Conservation (phyloP, 176 grass and related monocot genomes). For the Ensete ventricosum region DNA sequence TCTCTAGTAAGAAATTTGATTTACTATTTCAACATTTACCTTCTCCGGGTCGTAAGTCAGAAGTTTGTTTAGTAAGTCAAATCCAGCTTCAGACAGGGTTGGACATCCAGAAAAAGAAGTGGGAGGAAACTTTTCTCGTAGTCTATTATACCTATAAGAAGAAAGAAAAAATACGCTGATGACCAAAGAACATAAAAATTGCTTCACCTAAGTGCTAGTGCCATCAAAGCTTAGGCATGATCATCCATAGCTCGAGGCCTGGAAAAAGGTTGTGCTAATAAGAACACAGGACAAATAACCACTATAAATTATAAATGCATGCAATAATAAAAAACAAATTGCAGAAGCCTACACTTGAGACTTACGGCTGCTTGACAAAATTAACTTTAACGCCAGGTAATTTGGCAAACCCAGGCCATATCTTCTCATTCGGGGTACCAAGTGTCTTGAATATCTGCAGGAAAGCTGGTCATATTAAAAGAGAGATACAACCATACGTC, state of each 20-base stretch:
- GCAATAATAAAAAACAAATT: too few species aligned
- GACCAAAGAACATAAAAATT: neutral
- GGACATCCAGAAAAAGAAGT: constrained; percentile 56
- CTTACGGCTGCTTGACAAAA: constrained; percentile 83
- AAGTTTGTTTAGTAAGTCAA: constrained; percentile 82
- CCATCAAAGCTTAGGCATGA: constrained; percentile 2
- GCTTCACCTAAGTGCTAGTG: neutral
- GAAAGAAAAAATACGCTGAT: neutral
- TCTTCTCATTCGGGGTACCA: constrained; percentile 58
- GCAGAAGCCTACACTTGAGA: neutral
- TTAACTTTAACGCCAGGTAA: constrained; percentile 47
- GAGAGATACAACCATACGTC: neutral
- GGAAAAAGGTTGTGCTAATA: neutral
- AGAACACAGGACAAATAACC: too few species aligned
- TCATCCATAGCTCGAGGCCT: neutral
- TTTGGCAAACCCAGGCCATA: constrained; percentile 73
- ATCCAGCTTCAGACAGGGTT: constrained; percentile 76
- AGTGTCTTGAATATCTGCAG: constrained; percentile 80
- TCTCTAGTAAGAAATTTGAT: neutral
- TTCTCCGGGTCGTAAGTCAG: constrained; percentile 64
- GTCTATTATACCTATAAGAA: constrained; percentile 26
- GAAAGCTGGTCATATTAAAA: constrained; percentile 1
- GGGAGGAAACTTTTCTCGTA: constrained; percentile 75
- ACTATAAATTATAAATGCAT: neutral
- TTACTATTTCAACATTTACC: constrained; percentile 28